A percentile compares a stretch with the other conserved stretches of the same genome.
phyloP scores from a whole-genome alignment of 129 eudicot genomes.

The Chrysanthemum seticuspe region DNA sequence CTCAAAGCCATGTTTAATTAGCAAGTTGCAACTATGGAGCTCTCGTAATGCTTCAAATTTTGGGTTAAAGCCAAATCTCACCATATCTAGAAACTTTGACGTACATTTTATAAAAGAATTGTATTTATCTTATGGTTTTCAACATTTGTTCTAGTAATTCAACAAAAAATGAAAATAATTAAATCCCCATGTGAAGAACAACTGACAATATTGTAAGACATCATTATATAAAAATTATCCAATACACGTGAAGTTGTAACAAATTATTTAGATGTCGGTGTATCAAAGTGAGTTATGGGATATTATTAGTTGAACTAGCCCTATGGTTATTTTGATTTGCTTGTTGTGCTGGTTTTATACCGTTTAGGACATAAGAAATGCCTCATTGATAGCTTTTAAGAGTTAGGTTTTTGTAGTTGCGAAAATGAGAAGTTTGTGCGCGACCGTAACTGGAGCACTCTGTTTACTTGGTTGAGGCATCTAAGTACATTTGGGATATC shows the following conservation, averaged over 20 bases:
- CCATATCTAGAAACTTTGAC: slow-evolving; percentile 22
- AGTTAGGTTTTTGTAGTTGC: too few relatives aligned
- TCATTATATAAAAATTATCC: not conserved
- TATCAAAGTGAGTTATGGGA: not conserved
- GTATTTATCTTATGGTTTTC: not conserved
- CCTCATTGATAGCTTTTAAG: too few relatives aligned
- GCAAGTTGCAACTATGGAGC: slow-evolving; percentile 2
- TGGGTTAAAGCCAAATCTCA: not conserved
- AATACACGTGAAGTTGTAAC: not conserved
- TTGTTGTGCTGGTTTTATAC: too few relatives aligned
- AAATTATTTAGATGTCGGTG: not conserved
- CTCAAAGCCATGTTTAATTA: not conserved
- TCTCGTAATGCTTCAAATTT: not conserved
- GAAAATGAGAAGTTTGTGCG: too few relatives aligned
- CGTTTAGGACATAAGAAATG: too few relatives aligned
- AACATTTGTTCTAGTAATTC: not conserved
- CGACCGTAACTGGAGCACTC: too few relatives aligned
- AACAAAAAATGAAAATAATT: not conserved
- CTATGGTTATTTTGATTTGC: too few relatives aligned
- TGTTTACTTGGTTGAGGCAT: too few relatives aligned
- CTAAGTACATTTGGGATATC: too few relatives aligned
- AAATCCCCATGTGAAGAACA: slow-evolving; percentile 17
- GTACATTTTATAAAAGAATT: not conserved
- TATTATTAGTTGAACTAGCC: not conserved
- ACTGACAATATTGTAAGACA: not conserved